Percentiles rank a stretch among this genome's conserved stretches.
These are phyloP conservation scores for Ensete glaucum DNA, from an alignment of 176 grass and related monocot species.

Conservation along the genomic window DNA sequence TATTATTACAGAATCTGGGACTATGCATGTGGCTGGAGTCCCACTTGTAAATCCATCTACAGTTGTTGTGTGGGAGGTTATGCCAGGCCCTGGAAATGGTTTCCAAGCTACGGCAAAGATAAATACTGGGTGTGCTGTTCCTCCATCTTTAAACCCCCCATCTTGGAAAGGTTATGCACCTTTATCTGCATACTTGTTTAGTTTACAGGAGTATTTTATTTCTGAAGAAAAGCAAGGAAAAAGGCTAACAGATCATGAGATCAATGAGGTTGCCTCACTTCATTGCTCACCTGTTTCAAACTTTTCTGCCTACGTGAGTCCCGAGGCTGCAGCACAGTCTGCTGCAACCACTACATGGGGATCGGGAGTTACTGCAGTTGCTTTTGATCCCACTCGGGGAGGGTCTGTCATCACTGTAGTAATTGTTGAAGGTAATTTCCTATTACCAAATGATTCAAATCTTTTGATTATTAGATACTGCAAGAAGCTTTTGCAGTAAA, in stretches of 20 bases:
- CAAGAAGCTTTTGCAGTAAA: not conserved
- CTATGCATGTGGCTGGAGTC: slow-evolving; percentile 91
- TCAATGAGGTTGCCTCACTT: slow-evolving; percentile 65
- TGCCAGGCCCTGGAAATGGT: slow-evolving; percentile 91
- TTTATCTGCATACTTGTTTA: slow-evolving; percentile 76
- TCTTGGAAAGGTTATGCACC: slow-evolving; percentile 75
- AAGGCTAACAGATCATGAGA: slow-evolving; percentile 51
- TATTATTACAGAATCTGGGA: slow-evolving; percentile 85
- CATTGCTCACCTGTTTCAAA: slow-evolving; percentile 99
- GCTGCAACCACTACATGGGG: slow-evolving; percentile 96
- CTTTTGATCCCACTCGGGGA: slow-evolving; percentile 95
- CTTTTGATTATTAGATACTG: too few relatives aligned
- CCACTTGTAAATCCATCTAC: slow-evolving; percentile 99
- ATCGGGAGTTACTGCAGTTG: slow-evolving; percentile 93
- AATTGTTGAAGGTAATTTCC: slow-evolving; percentile 84
- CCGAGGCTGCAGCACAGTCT: slow-evolving; percentile 92
- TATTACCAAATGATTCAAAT: not conserved
- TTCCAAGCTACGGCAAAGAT: slow-evolving; percentile 78
- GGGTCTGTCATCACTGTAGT: slow-evolving; percentile 88
- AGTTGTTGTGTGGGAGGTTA: slow-evolving; percentile 99
- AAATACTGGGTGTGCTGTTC: slow-evolving; percentile 52
- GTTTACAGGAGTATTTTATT: slow-evolving; percentile 78
- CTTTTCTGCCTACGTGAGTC: slow-evolving; percentile 97
- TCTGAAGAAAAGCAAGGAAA: slow-evolving; percentile 66
- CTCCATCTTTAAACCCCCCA: slow-evolving; percentile 77